These are phyloP conservation scores for Henckelia pumila DNA, from an alignment of 257 asterid genomes.

Conservation along the genomic window DNA sequence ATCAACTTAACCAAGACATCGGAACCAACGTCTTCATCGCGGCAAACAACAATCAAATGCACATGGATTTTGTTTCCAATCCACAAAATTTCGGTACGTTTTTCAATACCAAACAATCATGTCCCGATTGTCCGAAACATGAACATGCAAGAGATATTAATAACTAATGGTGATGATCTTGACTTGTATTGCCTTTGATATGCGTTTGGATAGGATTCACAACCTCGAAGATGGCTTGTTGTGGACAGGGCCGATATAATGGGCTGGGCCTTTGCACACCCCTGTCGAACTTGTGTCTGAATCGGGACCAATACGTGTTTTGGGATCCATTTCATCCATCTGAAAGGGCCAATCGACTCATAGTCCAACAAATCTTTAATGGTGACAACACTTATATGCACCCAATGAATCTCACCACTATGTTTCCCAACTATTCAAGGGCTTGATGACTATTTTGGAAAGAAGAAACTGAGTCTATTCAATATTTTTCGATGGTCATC, in stretches of 20 bases:
- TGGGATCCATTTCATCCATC: slow-evolving; percentile 94
- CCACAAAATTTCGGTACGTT: slow-evolving; percentile 62
- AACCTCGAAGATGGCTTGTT: slow-evolving; percentile 76
- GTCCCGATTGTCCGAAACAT: no score
- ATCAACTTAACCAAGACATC: slow-evolving; percentile 44
- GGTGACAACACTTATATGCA: slow-evolving; percentile 61
- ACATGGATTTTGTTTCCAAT: slow-evolving; percentile 52
- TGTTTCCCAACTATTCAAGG: slow-evolving; percentile 53
- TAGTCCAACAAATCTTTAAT: slow-evolving; percentile 55
- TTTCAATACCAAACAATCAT: no score
- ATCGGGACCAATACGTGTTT: slow-evolving; percentile 61
- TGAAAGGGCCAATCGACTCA: slow-evolving; percentile 69
- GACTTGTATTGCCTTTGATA: not conserved
- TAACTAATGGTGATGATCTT: not conserved
- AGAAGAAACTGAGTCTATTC: not conserved
- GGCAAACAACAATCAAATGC: slow-evolving; percentile 61
- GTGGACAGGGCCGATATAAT: slow-evolving; percentile 93
- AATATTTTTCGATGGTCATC: no score
- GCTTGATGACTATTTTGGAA: slow-evolving; percentile 12
- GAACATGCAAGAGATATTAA: no score
- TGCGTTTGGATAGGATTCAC: slow-evolving; percentile 46
- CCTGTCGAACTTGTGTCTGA: slow-evolving; percentile 59
- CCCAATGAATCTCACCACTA: slow-evolving; percentile 81
- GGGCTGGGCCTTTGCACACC: slow-evolving; percentile 85
- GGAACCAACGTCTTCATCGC: slow-evolving; percentile 53